Base-by-base conservation (phyloP, 371 early-diverging fungal species). In the Syncephalastrum racemosum region DNA sequence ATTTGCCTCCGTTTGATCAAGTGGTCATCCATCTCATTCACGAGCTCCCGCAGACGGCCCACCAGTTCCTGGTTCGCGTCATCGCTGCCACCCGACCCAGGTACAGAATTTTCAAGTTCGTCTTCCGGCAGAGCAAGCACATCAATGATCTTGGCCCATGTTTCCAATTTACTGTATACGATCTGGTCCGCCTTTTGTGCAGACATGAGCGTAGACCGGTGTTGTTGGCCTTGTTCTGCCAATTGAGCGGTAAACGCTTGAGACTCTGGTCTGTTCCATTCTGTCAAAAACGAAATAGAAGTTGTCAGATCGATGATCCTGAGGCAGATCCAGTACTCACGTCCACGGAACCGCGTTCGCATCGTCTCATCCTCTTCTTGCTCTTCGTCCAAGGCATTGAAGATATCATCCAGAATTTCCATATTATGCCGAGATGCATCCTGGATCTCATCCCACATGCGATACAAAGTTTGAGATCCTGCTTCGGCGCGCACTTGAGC, bases 401-500 rank as follows among this genome's bases (percentile, higher is more conserved):
- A 82, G 2, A 80, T 76, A 20, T 89, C 89, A 24, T 88, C 87
- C 25, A 93, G 58, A 40, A 83, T 80, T 6, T 67, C 70, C 2
- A 66, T 64, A 58, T 81, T 78, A 44, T 78, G 67, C 10, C 67
- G 66, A 3, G 84, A 80, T 3, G 82, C 69, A 7, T 71, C 75
- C 46, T 75, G 70, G 7, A 92, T 83, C 1, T 74, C 79, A 8
- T 84, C 85, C 56, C 83, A 74, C 71, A 84, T 70, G 5, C 80
- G 79, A 47, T 89, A 79, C 10, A 94, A 61, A 1, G 71, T 66
- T 14, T 67, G 64, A 3, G 80, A 71, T 0, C 93, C 92, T 14
- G 92, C 91, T 25, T 82, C 82, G 0, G 71, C 62, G 36, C 85
- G 77, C n/a, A 93, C 80, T 61, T 94, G 92, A 12, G 85, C 85